These are phyloP conservation scores for Penicillium sp. DNA, from an alignment of 2,329 filamentous ascomycete genomes.

Conservation along the genomic window DNA sequence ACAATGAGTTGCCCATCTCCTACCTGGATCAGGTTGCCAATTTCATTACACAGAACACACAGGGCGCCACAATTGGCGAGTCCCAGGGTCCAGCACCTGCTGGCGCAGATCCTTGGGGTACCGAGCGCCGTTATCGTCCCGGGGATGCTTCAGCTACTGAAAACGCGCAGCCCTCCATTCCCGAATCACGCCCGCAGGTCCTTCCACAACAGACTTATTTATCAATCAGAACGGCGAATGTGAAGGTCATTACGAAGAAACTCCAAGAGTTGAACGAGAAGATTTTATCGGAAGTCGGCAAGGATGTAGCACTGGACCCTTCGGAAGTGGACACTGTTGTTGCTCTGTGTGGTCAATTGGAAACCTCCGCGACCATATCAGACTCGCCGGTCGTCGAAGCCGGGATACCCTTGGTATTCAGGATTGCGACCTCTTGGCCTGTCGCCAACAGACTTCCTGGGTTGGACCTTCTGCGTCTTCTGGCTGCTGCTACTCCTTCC, in stretches of 20 bases:
- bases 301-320: constrained; percentile 70
- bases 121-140: constrained; percentile 74
- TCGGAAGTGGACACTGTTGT: constrained; percentile 64
- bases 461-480: constrained; percentile 81
- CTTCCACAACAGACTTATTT: constrained; percentile 79
- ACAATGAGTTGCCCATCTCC: constrained; percentile 80
- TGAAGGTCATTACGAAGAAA: constrained; percentile 70
- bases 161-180: constrained; percentile 25
- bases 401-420: constrained; percentile 64
- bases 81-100: constrained; percentile 46
- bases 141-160: constrained; percentile 54
- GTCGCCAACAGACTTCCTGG: constrained; percentile 75
- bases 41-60: constrained; percentile 86
- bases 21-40: constrained; percentile 91
- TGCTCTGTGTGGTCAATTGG: constrained; percentile 62
- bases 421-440: constrained; percentile 75
- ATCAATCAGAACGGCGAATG: constrained; percentile 70
- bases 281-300: constrained; percentile 67
- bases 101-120: constrained; percentile 71
- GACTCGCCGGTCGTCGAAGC: constrained; percentile 51
- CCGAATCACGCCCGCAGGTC: constrained; percentile 54
- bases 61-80: constrained; percentile 77
- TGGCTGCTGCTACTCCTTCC: constrained; percentile 64
- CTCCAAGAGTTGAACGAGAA: constrained; percentile 67
- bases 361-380: constrained; percentile 39